phyloP scores from a whole-genome alignment of 225 moss, liverwort and hornwort species.

The Climacium dendroides region DNA sequence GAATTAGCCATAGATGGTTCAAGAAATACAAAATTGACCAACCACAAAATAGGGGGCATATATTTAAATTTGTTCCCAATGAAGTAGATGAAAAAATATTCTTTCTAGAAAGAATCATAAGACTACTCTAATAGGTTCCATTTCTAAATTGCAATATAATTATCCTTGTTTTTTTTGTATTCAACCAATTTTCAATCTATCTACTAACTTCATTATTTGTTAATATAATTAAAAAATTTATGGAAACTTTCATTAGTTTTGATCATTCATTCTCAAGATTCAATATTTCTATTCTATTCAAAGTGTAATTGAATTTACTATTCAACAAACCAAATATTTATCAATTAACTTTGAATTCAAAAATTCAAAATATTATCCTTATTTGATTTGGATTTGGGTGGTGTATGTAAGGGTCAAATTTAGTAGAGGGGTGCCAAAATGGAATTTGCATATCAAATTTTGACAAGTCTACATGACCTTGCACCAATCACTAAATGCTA shows the following conservation, averaged over 20 bases:
- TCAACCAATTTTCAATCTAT: not conserved
- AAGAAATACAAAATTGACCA: not conserved
- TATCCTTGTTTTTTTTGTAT: not conserved
- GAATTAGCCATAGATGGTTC: fast-evolving
- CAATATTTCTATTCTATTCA: not conserved
- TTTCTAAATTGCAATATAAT: not conserved
- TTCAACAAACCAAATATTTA: no score
- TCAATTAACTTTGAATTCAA: not conserved
- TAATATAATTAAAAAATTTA: not conserved
- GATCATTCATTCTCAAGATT: not conserved
- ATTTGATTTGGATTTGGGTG: not conserved
- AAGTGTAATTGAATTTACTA: not conserved
- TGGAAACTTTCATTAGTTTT: not conserved
- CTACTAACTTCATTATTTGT: not conserved
- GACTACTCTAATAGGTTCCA: not conserved
- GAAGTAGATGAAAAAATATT: fast-evolving
- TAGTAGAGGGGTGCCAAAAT: no score
- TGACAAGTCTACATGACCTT: no score
- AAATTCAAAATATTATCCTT: not conserved
- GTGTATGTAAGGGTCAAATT: no score
- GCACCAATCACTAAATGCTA: no score
- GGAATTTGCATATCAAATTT: no score
- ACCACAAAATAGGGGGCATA: not conserved
- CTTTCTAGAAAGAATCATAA: not conserved
- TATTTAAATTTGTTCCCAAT: not conserved